These are phyloP conservation scores for Monilinia fructigena DNA, from an alignment of 2,329 filamentous ascomycete genomes.

Conservation along the genomic window DNA sequence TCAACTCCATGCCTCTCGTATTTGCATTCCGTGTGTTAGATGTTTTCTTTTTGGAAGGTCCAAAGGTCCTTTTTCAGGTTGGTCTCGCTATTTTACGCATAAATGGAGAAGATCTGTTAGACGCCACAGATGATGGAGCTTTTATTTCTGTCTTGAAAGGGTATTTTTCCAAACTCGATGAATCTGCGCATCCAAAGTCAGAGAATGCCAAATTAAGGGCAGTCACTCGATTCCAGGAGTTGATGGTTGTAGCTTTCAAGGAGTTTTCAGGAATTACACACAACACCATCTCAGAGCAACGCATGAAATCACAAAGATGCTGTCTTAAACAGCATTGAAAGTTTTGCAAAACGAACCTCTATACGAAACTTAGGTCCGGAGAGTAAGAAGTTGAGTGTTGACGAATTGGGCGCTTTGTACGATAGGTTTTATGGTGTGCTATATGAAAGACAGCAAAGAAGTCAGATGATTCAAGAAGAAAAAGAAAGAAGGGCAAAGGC, in stretches of 20 bases:
- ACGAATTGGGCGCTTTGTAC: slow-evolving; percentile 87
- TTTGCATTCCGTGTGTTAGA: slow-evolving; percentile 96
- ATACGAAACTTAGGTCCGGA: slow-evolving; percentile 94
- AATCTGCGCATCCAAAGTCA: slow-evolving; percentile 92
- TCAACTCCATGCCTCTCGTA: slow-evolving; percentile 98
- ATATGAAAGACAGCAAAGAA: slow-evolving; percentile 86
- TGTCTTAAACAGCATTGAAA: slow-evolving; percentile 94
- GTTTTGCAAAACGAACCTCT: slow-evolving; percentile 92
- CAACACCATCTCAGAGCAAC: slow-evolving; percentile 82
- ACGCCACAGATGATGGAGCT: slow-evolving; percentile 89
- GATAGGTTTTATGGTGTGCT: slow-evolving; percentile 90
- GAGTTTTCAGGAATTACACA: slow-evolving; percentile 97
- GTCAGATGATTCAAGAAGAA: slow-evolving; percentile 74
- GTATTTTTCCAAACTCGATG: slow-evolving; percentile 90
- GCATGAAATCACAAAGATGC: slow-evolving; percentile 92
- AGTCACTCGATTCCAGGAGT: slow-evolving; percentile 93
- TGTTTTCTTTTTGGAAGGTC: slow-evolving; percentile 97
- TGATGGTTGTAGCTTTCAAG: slow-evolving; percentile 99
- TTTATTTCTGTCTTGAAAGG: slow-evolving; percentile 96
- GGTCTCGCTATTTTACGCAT: slow-evolving; percentile 95
- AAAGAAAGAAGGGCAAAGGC: slow-evolving; percentile 64
- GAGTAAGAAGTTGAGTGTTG: slow-evolving; percentile 82
- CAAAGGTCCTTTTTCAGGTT: slow-evolving; percentile 96
- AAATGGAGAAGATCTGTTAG: slow-evolving; percentile 92
- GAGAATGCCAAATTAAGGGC: slow-evolving; percentile 92